Base-by-base conservation (phyloP, 805 yeast species). In the Candida ovalis region DNA sequence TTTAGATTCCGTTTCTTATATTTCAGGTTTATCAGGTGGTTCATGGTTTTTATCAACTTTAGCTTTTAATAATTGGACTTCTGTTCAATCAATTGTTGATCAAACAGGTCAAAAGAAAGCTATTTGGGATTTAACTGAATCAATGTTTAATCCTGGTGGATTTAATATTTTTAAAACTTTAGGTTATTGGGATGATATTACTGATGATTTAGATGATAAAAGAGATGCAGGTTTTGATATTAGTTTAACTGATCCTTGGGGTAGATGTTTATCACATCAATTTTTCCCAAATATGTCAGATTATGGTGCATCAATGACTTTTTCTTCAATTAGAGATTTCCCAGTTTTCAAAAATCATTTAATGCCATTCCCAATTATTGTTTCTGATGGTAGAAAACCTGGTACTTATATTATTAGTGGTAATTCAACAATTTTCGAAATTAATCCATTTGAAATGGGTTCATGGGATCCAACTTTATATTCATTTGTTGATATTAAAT, bases 11-110 rank as follows among this genome's bases (percentile, higher is more conserved):
- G 61, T 88, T 1, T 78, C 86, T 12, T 89, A 90, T 60, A 64
- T 89, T 4, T 69, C 88, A 4, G 96, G 92, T 8, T 75, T 88
- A 33, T 83, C 91, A 15, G 96, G 96, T 28, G 96, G 96, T 24
- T 77, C 86, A 13, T 88, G 96, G 96, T 70, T 87, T 43, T 72
- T 88, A 24, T 84, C 88, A 1, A 76, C 91, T 9, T 65, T 88
- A 27, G 80, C 78, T 0, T 71, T 77, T 60, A 86, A 88, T 62
- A 81, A 83, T 60, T 89, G 86, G 82, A 80, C 90, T 9, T 71
- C 86, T 12, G 80, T 88, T 22, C 83, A 82, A 54, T 80, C 72
- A 2, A 77, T 88, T 35, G 67, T 79, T 25, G 73, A 72, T 43
- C 59, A 65, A 41, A 53, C 43, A 13, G 69, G 68, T 40, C 53